Conservation (phyloP, 2,329 filamentous ascomycete species). For the Daldinia sp. region DNA sequence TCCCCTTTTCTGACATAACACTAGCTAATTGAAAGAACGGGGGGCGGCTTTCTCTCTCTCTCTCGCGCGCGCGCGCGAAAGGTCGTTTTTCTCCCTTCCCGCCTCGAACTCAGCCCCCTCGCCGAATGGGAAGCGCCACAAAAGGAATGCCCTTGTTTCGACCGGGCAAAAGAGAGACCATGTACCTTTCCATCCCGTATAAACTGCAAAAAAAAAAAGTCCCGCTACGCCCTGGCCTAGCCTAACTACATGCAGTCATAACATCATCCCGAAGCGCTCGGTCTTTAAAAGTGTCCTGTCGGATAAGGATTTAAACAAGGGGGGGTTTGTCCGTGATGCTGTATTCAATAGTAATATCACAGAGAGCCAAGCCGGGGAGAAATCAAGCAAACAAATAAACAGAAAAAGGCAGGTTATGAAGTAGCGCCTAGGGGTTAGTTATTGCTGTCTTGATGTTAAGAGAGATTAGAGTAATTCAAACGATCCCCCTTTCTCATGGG, state of each 20-base stretch:
- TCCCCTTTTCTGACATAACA: background rate
- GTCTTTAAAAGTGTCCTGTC: background rate
- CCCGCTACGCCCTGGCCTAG: background rate
- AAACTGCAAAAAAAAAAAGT: slow-evolving; percentile 1
- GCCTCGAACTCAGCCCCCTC: background rate
- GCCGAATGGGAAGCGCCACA: background rate
- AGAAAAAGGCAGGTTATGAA: background rate
- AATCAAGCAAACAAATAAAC: background rate
- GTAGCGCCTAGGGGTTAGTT: background rate
- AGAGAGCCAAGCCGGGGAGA: background rate
- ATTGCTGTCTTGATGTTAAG: background rate
- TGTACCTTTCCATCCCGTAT: slow-evolving; percentile 2
- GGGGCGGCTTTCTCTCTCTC: background rate
- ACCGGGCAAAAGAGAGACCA: background rate
- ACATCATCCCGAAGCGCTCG: background rate
- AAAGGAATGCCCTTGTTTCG: background rate
- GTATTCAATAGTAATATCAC: slow-evolving; percentile 1
- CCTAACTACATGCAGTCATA: slow-evolving; percentile 1
- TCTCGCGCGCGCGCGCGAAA: background rate
- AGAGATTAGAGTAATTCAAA: no score
- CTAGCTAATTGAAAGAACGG: background rate
- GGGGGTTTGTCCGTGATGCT: background rate
- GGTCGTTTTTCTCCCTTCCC: background rate
- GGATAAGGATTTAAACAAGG: background rate
- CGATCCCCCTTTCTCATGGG: background rate